Conservation (phyloP, 148 eudicot species). For the Cornus suecica region DNA sequence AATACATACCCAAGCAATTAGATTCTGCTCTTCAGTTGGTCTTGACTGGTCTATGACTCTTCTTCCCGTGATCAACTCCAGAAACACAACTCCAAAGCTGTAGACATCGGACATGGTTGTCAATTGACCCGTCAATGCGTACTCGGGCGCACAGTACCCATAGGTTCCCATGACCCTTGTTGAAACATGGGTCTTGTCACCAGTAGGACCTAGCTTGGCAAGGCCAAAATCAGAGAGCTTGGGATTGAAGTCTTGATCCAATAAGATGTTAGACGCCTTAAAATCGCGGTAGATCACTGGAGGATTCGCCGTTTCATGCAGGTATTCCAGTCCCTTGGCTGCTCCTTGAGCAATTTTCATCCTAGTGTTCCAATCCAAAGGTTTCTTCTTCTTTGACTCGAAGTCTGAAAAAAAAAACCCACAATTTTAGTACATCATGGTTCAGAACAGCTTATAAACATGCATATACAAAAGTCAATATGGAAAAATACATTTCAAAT, state of each 20-base stretch:
- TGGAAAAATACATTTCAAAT: no score
- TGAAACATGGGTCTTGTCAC: slow-evolving; percentile 13
- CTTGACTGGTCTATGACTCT: slow-evolving; percentile 23
- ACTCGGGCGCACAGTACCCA: slow-evolving; percentile 24
- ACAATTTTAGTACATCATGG: not conserved
- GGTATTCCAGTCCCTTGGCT: slow-evolving; percentile 24
- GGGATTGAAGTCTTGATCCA: slow-evolving; percentile 16
- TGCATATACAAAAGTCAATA: not conserved
- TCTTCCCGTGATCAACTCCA: slow-evolving; percentile 24
- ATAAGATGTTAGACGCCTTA: slow-evolving; percentile 23
- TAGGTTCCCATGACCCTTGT: slow-evolving; percentile 28
- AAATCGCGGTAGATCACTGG: slow-evolving; percentile 27
- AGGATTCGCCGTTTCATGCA: slow-evolving; percentile 21
- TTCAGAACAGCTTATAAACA: not conserved
- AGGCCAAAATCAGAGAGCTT: slow-evolving; percentile 27
- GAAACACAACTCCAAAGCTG: slow-evolving; percentile 24
- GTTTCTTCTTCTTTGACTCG: slow-evolving; percentile 11
- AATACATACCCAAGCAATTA: slow-evolving; percentile 19
- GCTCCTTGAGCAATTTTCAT: slow-evolving; percentile 24
- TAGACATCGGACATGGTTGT: slow-evolving; percentile 21
- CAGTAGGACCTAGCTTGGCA: slow-evolving; percentile 25
- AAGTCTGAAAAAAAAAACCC: slow-evolving; percentile 7
- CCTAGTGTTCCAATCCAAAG: slow-evolving; percentile 21
- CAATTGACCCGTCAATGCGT: slow-evolving; percentile 18
- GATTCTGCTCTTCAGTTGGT: slow-evolving; percentile 23